A percentile compares a stretch with the other conserved stretches of the same genome.
Evolutionary conservation across 768 basidiomycete species (phyloP).

Genomic region (Boletus huronensis): DNA sequence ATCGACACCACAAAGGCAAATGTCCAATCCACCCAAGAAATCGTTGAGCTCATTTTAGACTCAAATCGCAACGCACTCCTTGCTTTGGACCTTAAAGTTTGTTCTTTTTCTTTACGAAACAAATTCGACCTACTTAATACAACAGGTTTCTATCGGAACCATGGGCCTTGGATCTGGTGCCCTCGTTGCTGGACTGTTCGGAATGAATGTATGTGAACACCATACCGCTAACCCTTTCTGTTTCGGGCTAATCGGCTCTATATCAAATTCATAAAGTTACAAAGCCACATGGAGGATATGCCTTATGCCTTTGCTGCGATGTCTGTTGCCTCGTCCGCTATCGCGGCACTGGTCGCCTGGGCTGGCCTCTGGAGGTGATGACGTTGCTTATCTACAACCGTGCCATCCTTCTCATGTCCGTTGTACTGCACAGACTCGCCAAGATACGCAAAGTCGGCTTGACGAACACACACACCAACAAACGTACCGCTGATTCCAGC

Average conservation of each 20-base stretch:
- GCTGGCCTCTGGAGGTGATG: conserved; percentile 60
- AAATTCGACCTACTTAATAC: not conserved
- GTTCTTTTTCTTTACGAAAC: conserved; percentile 5
- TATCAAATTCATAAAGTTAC: conserved; percentile 48
- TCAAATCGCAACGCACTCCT: conserved; percentile 92
- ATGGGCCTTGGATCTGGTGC: conserved; percentile 91
- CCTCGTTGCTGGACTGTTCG: conserved; percentile 86
- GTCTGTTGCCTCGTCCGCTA: conserved; percentile 52
- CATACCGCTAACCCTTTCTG: conserved; percentile 13
- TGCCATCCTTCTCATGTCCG: conserved; percentile 2
- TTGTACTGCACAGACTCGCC: conserved; percentile 32
- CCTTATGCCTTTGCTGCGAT: conserved; percentile 73
- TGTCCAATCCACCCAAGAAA: conserved; percentile 96
- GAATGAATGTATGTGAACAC: conserved; percentile 83
- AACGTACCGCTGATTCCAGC: conserved; percentile 13
- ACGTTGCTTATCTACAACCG: conserved; percentile 11
- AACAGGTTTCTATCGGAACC: conserved; percentile 86
- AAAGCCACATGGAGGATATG: conserved; percentile 67
- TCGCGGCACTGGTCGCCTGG: conserved; percentile 62
- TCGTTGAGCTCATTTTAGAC: conserved; percentile 94
- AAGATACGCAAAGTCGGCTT: conserved; percentile 46
- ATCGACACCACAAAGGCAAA: conserved; percentile 49
- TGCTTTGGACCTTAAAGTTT: conserved; percentile 84
- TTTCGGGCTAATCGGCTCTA: conserved; percentile 21
- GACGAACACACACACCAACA: conserved; percentile 26